A percentile compares a stretch with the other conserved stretches of the same genome.
Conservation (phyloP, 1,284 basidiomycete species). For the Leccinum solheimii region DNA sequence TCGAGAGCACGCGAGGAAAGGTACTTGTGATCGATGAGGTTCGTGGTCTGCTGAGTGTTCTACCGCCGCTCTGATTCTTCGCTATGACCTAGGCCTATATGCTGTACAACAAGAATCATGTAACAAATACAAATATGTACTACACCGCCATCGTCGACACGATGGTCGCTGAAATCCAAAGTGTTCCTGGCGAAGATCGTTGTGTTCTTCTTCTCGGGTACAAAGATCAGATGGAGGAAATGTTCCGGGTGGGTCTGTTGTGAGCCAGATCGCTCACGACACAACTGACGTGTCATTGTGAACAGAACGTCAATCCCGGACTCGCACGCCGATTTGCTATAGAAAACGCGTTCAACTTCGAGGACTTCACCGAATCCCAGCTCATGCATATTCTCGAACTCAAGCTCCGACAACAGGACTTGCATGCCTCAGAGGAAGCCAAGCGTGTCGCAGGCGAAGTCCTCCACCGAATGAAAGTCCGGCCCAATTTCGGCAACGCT, state of each 20-base stretch:
- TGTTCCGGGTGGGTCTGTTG: neutral
- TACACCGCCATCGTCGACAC: neutral
- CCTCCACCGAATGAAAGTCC: neutral
- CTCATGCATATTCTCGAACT: neutral
- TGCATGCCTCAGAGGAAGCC: neutral
- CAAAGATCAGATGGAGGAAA: neutral
- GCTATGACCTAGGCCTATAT: neutral
- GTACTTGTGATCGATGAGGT: neutral
- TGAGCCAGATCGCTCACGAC: neutral
- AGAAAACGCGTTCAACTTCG: neutral
- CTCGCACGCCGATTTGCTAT: neutral
- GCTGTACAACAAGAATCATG: neutral
- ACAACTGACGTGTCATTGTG: neutral
- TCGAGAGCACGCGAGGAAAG: neutral
- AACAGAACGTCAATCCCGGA: neutral
- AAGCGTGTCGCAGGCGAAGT: neutral
- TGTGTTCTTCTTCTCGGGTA: neutral
- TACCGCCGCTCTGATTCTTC: neutral
- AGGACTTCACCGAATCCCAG: neutral
- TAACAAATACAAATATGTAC: neutral
- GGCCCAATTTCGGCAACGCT: neutral
- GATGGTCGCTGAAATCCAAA: neutral
- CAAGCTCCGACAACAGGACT: neutral
- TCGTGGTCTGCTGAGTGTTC: too few relatives aligned
- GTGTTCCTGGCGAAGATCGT: neutral